These are phyloP conservation scores for Diaporthe citrichinensis DNA, from an alignment of 2,329 filamentous ascomycete genomes.

Conservation along the genomic window DNA sequence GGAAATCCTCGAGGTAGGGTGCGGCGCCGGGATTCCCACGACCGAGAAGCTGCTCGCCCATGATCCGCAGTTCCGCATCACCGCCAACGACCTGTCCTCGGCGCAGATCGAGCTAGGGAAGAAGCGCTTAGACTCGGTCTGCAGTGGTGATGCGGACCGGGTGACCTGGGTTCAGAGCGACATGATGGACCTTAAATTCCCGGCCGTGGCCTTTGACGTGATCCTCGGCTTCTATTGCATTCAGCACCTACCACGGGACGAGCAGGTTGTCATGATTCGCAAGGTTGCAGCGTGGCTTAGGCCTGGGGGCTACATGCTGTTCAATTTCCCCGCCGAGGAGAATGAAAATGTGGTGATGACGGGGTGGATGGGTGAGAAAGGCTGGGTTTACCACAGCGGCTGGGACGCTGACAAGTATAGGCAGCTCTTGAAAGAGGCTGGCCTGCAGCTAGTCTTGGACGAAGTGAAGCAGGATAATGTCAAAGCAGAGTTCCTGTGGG, in stretches of 20 bases:
- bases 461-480: constrained; percentile 51
- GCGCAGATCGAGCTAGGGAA: constrained; percentile 53
- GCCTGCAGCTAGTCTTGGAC: constrained; percentile 51
- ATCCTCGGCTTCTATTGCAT: constrained; percentile 62
- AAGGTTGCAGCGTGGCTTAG: constrained; percentile 64
- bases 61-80: constrained; percentile 45
- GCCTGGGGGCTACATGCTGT: constrained; percentile 64
- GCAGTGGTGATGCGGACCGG: constrained; percentile 35
- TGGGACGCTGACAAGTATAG: constrained; percentile 54
- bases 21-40: constrained; percentile 57
- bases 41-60: constrained; percentile 51
- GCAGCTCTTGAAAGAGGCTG: constrained; percentile 48
- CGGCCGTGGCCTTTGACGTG: constrained; percentile 8
- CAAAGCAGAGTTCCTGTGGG: constrained; percentile 56
- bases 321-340: constrained; percentile 59
- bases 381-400: constrained; percentile 62
- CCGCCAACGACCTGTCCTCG: constrained; percentile 59
- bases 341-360: constrained; percentile 49
- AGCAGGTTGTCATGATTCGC: constrained; percentile 62
- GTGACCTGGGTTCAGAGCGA: constrained; percentile 35
- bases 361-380: constrained; percentile 55
- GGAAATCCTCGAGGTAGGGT: constrained; percentile 58
- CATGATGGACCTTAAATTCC: constrained; percentile 48
- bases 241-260: constrained; percentile 66
- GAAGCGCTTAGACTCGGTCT: constrained; percentile 45